Base-by-base conservation (phyloP, 2,329 filamentous ascomycete species). In the Geosmithia putterillii region DNA sequence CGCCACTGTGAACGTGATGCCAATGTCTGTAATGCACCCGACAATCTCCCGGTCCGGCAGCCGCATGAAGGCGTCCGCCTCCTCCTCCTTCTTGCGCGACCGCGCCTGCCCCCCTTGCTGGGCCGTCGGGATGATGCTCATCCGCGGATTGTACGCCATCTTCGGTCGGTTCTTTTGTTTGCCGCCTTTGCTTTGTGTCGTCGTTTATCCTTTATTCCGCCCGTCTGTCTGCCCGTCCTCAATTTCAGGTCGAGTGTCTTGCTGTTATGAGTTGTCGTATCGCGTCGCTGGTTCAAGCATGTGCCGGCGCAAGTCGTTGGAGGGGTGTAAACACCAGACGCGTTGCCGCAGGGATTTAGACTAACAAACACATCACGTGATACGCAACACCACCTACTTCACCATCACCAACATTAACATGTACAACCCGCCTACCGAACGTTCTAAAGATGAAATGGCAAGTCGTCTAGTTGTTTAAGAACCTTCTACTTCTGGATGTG, bases 1-100 rank as follows among this genome's bases (percentile, higher is more conserved):
- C 47, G 83, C 77, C 17, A 89, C 71, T 32, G 79, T 84, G 62
- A 96, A 95, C 22, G 79, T 81, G 54, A 96, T 89, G 46, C 90
- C 90, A 55, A 96, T 95, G 61, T 96, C 92, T 56, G 83, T 92
- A 67, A 98, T 95, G 63, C 92, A 98, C 59, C 86, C 88, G 52
- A 90, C 90, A 48, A 98, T 95, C 62, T 98, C 92, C 55, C 71
- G 72, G 60, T 79, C 78, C 7, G 74, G 69, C 45, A 79, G 67
- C 44, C 71, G 69, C 67, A 79, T 77, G 52, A 76, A 73, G 44
- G 74, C 71, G 56, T 77, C 72, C 43, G 72, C 69, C 45, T 76
- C 70, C 25, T 78, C 73, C 50, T 76, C 73, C 56, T 76, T 77
- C 56, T 74, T 76, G 53, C 73, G 70, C 45, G 66, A 61, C 44